Conservation (phyloP, 352 stramenopile genomes). For the Phytopythium kandeliae region DNA sequence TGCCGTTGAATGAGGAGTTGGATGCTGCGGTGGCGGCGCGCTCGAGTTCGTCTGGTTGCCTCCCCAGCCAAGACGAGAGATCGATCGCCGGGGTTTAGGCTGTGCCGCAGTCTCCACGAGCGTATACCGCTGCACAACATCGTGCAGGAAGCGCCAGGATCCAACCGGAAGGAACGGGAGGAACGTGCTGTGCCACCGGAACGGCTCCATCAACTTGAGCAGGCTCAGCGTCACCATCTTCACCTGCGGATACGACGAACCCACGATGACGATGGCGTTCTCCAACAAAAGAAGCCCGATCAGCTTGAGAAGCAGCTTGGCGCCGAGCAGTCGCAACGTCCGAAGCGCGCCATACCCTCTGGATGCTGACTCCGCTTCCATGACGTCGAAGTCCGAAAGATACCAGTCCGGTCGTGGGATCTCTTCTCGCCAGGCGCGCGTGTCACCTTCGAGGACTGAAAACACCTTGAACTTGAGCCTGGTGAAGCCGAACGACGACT, state of each 20-base stretch:
- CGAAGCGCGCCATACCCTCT: conserved; percentile 38
- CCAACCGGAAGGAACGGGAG: conserved; percentile 68
- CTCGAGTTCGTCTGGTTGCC: neutral
- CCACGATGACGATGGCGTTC: conserved; percentile 67
- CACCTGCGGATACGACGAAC: conserved; percentile 64
- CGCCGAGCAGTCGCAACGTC: conserved; percentile 54
- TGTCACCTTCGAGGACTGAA: conserved; percentile 42
- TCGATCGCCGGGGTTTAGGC: conserved; percentile 50
- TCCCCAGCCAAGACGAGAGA: conserved; percentile 26
- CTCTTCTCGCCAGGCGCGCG: conserved; percentile 48
- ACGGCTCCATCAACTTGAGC: conserved; percentile 69
- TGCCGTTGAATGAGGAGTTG: neutral
- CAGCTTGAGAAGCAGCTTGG: conserved; percentile 68
- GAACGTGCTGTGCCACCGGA: conserved; percentile 77
- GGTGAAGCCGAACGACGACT: conserved; percentile 20
- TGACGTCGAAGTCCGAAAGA: conserved; percentile 48
- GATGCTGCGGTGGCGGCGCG: neutral
- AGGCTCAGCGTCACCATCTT: conserved; percentile 71
- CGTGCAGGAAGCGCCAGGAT: conserved; percentile 66
- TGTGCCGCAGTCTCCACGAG: conserved; percentile 42
- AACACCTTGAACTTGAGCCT: conserved; percentile 70
- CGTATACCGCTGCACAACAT: conserved; percentile 51
- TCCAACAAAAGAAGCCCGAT: conserved; percentile 66
- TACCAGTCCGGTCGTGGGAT: conserved; percentile 77
- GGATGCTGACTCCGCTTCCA: conserved; percentile 37